Conservation (phyloP, 768 basidiomycete genomes). For the Suillus weaverae region DNA sequence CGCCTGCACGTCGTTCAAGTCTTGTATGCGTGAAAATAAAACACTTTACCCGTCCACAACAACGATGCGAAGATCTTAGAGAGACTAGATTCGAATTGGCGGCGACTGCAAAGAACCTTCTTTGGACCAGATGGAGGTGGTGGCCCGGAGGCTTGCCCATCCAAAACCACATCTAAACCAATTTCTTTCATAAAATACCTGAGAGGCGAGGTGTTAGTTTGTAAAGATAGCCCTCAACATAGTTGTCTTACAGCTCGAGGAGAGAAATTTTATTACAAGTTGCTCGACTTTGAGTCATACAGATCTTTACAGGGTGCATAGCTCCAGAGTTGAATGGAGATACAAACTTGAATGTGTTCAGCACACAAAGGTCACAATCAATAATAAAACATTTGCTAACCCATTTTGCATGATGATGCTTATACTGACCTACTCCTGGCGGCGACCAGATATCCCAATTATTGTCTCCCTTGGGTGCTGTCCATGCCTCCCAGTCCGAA, state of each 20-base stretch:
- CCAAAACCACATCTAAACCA: neutral
- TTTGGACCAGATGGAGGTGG: slow-evolving; percentile 2
- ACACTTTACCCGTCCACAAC: slow-evolving; percentile 14
- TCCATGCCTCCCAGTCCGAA: neutral
- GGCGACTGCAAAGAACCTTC: neutral
- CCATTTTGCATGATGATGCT: neutral
- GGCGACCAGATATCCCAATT: slow-evolving; percentile 11
- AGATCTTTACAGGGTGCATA: neutral
- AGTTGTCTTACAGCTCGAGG: neutral
- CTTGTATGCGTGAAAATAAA: neutral
- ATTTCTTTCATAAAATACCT: slow-evolving; percentile 4
- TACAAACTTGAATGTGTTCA: neutral
- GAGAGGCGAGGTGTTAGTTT: neutral
- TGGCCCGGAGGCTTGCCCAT: neutral
- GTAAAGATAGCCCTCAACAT: too few species aligned
- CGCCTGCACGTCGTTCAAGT: slow-evolving; percentile 6
- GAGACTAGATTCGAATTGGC: slow-evolving; percentile 4
- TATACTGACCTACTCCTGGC: neutral
- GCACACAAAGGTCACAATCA: neutral
- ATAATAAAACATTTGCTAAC: neutral
- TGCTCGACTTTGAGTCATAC: neutral
- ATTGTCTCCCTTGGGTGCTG: neutral
- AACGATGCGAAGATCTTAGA: slow-evolving; percentile 3
- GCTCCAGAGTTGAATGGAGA: neutral
- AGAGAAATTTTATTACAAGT: neutral